phyloP scores from a whole-genome alignment of 306 rosid genomes.

The Castanea crenata region DNA sequence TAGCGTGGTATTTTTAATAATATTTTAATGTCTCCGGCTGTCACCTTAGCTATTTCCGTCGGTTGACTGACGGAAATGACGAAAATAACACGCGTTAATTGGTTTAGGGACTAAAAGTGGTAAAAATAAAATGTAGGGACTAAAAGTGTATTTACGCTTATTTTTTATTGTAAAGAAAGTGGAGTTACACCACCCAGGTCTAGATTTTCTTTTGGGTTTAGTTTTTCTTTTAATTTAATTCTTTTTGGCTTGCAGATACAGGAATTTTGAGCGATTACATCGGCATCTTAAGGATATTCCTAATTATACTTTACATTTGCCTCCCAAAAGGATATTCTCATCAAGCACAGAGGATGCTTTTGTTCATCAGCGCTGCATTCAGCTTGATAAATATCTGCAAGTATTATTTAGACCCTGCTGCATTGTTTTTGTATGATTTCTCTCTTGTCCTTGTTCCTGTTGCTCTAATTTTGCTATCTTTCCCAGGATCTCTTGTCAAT shows the following conservation, averaged over 20 bases:
- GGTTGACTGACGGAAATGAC: too few relatives aligned
- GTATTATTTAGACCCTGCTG: conserved; percentile 35
- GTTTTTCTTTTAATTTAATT: background rate
- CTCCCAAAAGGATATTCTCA: conserved; percentile 98
- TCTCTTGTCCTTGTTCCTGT: conserved; percentile 7
- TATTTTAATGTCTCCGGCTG: too few relatives aligned
- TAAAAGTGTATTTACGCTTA: too few relatives aligned
- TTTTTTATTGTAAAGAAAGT: background rate
- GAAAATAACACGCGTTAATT: too few relatives aligned
- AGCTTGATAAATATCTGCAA: conserved; percentile 91
- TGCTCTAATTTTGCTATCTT: conserved; percentile 27
- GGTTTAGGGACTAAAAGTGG: too few relatives aligned
- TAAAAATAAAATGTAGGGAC: too few relatives aligned
- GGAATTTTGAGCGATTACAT: conserved; percentile 93
- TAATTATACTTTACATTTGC: conserved; percentile 80
- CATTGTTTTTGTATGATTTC: conserved; percentile 5
- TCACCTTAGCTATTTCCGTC: too few relatives aligned
- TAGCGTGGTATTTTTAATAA: too few relatives aligned
- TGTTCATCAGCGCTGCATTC: conserved; percentile 98
- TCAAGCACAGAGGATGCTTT: conserved; percentile 98
- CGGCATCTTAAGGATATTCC: conserved; percentile 92
- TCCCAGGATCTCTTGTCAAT: conserved; percentile 86
- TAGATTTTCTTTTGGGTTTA: conserved; percentile 12
- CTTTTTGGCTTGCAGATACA: conserved; percentile 59
- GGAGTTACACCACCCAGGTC: conserved; percentile 18